Conservation (phyloP, 2,329 filamentous ascomycete species). For the Aspergillus niger region DNA sequence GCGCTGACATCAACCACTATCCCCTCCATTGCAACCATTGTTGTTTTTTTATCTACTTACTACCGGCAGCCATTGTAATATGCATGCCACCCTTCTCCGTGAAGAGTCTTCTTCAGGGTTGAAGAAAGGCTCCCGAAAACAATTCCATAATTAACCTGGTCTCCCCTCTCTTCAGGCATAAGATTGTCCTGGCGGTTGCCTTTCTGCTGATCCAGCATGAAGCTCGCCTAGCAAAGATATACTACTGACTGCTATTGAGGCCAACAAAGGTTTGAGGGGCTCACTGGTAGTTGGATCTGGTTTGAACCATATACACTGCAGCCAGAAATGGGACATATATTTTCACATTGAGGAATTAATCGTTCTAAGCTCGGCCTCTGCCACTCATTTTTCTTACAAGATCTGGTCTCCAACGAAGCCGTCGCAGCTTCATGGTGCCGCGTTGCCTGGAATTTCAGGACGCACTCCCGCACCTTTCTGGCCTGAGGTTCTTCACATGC, state of each 20-base stretch:
- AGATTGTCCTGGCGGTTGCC: not conserved
- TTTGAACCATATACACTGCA: not conserved
- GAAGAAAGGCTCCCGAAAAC: not conserved
- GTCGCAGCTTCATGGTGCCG: not conserved
- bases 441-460: not conserved
- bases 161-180: not conserved
- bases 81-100: not conserved
- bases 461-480: not conserved
- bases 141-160: not conserved
- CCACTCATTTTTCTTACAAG: not conserved
- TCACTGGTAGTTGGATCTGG: not conserved
- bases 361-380: not conserved
- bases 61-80: not conserved
- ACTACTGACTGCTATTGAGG: not conserved
- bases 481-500: conserved; percentile 22
- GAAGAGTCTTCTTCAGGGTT: not conserved
- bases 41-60: not conserved
- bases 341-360: not conserved
- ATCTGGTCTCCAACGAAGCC: not conserved
- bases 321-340: not conserved
- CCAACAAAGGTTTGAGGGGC: not conserved
- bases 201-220: not conserved
- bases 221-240: not conserved
- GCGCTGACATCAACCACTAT: conserved; percentile 26
- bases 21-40: conserved; percentile 1